A percentile compares a stretch with the other conserved stretches of the same genome.
These are phyloP conservation scores for Dactylis glomerata DNA, from an alignment of 176 grass and related monocot species.

Conservation along the genomic window DNA sequence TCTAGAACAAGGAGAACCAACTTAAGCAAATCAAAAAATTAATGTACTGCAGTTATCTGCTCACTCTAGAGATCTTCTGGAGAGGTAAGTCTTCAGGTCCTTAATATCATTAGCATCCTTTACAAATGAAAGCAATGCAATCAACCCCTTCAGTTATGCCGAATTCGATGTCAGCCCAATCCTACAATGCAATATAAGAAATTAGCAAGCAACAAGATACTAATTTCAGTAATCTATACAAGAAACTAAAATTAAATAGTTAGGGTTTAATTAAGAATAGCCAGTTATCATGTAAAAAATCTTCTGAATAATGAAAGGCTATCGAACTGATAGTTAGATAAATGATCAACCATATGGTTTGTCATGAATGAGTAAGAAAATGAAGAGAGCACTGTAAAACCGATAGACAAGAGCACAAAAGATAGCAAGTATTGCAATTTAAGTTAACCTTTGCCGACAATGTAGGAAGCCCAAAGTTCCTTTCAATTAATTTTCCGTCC, in stretches of 20 bases:
- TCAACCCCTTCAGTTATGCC: conserved; percentile 66
- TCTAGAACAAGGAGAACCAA: background rate
- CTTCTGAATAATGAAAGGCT: background rate
- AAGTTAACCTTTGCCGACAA: conserved; percentile 59
- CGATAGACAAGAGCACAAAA: background rate
- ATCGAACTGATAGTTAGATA: background rate
- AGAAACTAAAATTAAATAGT: background rate
- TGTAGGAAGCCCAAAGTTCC: conserved; percentile 60
- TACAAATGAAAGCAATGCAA: conserved; percentile 73
- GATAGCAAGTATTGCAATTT: background rate
- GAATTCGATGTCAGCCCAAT: conserved; percentile 75
- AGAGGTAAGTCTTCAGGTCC: conserved; percentile 57
- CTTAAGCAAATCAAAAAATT: background rate
- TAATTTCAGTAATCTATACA: background rate
- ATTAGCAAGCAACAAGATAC: conserved; percentile 18
- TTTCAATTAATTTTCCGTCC: conserved; percentile 50
- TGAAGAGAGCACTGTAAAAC: background rate
- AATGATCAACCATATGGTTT: background rate
- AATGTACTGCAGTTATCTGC: conserved; percentile 19
- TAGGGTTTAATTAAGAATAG: background rate
- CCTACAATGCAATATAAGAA: conserved; percentile 31
- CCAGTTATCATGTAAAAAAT: background rate
- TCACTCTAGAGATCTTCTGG: conserved; percentile 64
- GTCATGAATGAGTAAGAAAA: background rate
- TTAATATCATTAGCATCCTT: conserved; percentile 68